Evolutionary conservation across 2,329 filamentous ascomycete genomes (phyloP), one percentile per base, ranked within the genome.

Genomic region (Calonectria hongkongensis): DNA sequence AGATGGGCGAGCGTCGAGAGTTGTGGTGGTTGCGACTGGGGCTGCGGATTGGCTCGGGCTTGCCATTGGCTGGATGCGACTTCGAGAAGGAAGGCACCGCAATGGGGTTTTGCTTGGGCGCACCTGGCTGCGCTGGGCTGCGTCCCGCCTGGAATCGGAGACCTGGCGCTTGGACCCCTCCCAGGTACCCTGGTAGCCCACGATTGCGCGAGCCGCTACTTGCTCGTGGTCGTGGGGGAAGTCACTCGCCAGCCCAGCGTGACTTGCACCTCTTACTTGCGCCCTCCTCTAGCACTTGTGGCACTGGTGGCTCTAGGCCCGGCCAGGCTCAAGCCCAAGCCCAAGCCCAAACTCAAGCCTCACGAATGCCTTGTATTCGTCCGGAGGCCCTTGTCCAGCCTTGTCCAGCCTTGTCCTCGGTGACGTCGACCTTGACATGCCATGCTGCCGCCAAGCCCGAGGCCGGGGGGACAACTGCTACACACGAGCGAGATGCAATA

Each of bases 11-110:
- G 28, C 43, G 51, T 47, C 51, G 15, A 60, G 66, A 67, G 65
- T 71, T 73, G 66, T 77, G 66, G 69, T 72, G 69, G 73, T 74
- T 76, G 74, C 71, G 74, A 72, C 73, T 73, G 75, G 75, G 76
- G 77, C 66, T 75, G 77, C 33, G 30, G 30, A 77, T 74, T 79
- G 72, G 66, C 62, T 62, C 71, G 60, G 65, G n/a, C 13, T 6
- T 27, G 21, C 67, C 67, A 79, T 79, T 79, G 77, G 77, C 65
- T 70, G 76, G 41, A 60, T 56, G 56, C 66, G 70, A 70, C 67
- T 74, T 78, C 70, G 73, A 60, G 62, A 70, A 79, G 76, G 67
- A 64, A 72, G 73, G 70, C 58, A 74, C 75, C 63, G 63, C 63
- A 54, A 66, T 63, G 47, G 63, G 63, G 51, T 54, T 56, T 36